Base-by-base conservation (phyloP, 306 rosid species). In the Vicia villosa region DNA sequence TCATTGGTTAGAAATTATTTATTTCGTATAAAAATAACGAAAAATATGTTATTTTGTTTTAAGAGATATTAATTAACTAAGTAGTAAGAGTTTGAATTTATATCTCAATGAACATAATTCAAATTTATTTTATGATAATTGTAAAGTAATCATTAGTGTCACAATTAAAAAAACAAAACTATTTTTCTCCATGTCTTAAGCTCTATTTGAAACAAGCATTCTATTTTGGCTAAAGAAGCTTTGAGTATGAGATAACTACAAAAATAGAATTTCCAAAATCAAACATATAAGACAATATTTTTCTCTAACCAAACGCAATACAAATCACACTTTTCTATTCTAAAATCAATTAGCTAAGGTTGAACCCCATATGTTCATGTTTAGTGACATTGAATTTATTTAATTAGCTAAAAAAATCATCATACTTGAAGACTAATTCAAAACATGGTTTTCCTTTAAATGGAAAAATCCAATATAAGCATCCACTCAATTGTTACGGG, bases 401-500 rank as follows among this genome's bases (percentile, higher is more conserved):
- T 37, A n/a, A 28, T 54, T 52, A n/a, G 65, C 65, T 4, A 73
- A 63, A 66, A 66, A 19, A 22, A 63, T 74, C 62, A 69, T 36
- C 4, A 56, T 24, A 41, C 38, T 10, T 64, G 43, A 65, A 60
- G 32, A 70, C 47, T 17, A 79, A 19, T 32, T 16, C 26, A 54
- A 51, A 74, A 43, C 59, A 59, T 74, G 80, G 22, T 45, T 74
- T 24, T 70, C 5, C 79, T 77, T 60, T 41, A 47, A 73, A 71
- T 76, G 83, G 92, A 68, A 89, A 89, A n/a, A 60, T n/a, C 63
- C 68, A 68, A 75, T 80, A 73, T 40, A 80, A 72, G 75, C 75
- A 77, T 79, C 64, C 72, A 10, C 73, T 43, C 19, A 10, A 55
- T 40, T 21, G 77, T 89, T 86, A 63, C 92, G 96, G 74, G 80